Evolutionary conservation across 768 basidiomycete genomes (phyloP).

Genomic region (Tulasnella sp.): DNA sequence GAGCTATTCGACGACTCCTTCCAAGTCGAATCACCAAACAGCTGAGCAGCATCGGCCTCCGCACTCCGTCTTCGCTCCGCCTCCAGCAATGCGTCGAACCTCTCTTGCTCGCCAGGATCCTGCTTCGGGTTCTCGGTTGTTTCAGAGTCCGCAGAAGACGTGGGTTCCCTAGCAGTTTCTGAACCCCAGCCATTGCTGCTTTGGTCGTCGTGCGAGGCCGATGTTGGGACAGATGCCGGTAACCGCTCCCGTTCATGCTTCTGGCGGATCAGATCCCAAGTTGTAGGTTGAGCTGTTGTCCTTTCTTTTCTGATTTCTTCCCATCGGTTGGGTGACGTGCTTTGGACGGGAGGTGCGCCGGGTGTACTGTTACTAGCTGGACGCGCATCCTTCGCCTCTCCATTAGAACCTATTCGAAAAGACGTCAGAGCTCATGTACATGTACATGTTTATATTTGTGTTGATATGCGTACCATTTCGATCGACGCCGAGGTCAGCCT

Average conservation of each 20-base stretch:
- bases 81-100: slow-evolving; percentile 49
- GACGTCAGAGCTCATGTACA: background rate
- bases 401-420: background rate
- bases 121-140: slow-evolving; percentile 19
- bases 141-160: background rate
- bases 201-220: background rate
- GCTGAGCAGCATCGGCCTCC: background rate
- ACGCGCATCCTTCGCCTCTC: background rate
- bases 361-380: background rate
- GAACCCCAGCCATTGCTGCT: background rate
- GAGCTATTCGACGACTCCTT: background rate
- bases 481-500: background rate
- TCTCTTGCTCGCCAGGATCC: slow-evolving; percentile 38
- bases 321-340: slow-evolving; percentile 39
- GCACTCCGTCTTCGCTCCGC: slow-evolving; percentile 35
- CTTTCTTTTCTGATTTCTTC: slow-evolving; percentile 49
- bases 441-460: background rate
- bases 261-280: slow-evolving; percentile 61
- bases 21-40: background rate
- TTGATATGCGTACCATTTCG: background rate
- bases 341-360: background rate
- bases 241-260: slow-evolving; percentile 19
- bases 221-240: background rate
- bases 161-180: background rate
- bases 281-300: slow-evolving; percentile 33